Conservation (phyloP, 768 basidiomycete genomes). For the Leccinum olivaceopallidum region DNA sequence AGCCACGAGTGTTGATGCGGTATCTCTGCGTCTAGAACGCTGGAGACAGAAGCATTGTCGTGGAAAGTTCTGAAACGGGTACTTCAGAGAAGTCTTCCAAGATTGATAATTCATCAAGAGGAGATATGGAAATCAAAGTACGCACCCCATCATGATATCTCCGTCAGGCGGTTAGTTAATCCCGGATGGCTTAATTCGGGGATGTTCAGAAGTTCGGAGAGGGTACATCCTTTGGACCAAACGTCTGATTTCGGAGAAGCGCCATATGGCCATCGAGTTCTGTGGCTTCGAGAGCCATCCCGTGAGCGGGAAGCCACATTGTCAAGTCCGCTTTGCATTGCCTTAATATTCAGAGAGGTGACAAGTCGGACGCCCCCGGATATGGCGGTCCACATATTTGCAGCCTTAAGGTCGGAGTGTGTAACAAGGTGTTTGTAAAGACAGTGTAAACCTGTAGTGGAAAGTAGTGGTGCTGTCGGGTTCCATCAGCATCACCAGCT, state of each 20-base stretch:
- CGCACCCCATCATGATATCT: conserved; percentile 83
- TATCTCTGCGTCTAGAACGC: conserved; percentile 75
- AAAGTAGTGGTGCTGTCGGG: background rate
- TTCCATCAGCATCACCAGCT: conserved; percentile 68
- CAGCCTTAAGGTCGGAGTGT: conserved; percentile 89
- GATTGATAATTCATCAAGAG: conserved; percentile 74
- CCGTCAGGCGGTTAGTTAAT: conserved; percentile 39
- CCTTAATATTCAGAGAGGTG: conserved; percentile 91
- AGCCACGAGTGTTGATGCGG: conserved; percentile 94
- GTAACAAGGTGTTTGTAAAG: conserved; percentile 88
- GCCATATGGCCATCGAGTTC: conserved; percentile 57
- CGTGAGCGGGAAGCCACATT: conserved; percentile 83
- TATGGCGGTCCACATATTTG: conserved; percentile 84
- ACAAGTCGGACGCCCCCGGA: conserved; percentile 90
- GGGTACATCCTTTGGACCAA: conserved; percentile 93
- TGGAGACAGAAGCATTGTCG: conserved; percentile 74
- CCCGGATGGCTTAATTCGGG: conserved; percentile 51
- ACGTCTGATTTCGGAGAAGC: conserved; percentile 92
- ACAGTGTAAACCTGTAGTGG: conserved; percentile 62
- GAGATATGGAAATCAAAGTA: conserved; percentile 5
- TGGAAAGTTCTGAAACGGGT: conserved; percentile 81
- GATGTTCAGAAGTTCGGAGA: conserved; percentile 93
- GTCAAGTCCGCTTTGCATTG: conserved; percentile 81
- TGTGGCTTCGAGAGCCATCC: conserved; percentile 97
- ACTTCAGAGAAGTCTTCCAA: conserved; percentile 70